Percentiles rank a stretch among this genome's conserved stretches.
Conservation (phyloP, 1,139 yeast genomes). For the Protomyces lactucae-debilis region DNA sequence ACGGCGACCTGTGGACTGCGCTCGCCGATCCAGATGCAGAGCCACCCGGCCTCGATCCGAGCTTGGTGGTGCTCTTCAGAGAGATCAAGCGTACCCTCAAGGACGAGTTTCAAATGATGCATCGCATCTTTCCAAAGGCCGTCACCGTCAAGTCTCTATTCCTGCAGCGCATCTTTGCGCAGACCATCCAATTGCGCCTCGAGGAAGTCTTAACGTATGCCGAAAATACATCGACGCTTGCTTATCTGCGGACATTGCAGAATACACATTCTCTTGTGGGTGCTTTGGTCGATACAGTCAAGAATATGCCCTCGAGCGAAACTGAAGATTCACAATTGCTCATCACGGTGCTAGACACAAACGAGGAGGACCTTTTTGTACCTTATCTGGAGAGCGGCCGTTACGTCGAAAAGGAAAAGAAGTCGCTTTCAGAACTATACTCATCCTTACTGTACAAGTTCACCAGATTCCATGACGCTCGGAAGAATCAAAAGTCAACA, state of each 20-base stretch:
- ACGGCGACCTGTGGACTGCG: conserved; percentile 46
- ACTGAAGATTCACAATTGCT: conserved; percentile 37
- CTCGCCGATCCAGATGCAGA: conserved; percentile 48
- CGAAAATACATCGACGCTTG: conserved; percentile 58
- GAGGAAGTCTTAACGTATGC: conserved; percentile 62
- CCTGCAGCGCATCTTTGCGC: conserved; percentile 73
- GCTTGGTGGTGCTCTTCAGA: conserved; percentile 43
- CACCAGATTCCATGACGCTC: conserved; percentile 27
- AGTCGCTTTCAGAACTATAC: conserved; percentile 60
- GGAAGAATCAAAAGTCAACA: conserved; percentile 22
- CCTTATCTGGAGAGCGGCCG: conserved; percentile 63
- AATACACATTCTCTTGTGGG: conserved; percentile 57
- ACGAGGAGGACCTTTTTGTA: conserved; percentile 64
- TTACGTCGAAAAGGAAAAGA: conserved; percentile 70
- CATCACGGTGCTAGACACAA: conserved; percentile 61
- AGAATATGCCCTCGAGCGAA: conserved; percentile 44
- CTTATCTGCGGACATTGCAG: conserved; percentile 74
- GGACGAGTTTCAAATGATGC: conserved; percentile 68
- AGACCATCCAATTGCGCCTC: conserved; percentile 62
- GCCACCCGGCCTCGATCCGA: conserved; percentile 42
- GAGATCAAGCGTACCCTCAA: conserved; percentile 50
- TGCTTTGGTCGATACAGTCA: conserved; percentile 62
- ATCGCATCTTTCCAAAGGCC: conserved; percentile 65
- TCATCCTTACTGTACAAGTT: conserved; percentile 36
- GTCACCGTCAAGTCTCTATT: conserved; percentile 65